Evolutionary conservation across 148 eudicot species (phyloP).

Genomic region (Diospyros kaki): DNA sequence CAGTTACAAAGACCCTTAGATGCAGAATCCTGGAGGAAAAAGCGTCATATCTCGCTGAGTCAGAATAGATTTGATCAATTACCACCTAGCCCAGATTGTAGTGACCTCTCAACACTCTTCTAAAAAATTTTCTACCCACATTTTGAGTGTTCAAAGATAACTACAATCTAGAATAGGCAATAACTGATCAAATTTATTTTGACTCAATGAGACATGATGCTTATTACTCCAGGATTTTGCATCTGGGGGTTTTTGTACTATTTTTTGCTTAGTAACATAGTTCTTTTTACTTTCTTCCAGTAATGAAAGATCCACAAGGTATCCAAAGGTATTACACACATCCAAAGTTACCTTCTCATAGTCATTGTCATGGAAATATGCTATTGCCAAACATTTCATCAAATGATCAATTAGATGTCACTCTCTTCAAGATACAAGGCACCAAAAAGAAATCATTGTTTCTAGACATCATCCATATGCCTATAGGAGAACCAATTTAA

Average conservation of each 20-base stretch:
- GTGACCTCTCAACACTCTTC: constrained; percentile 17
- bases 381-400: constrained; percentile 10
- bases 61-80: constrained; percentile 3
- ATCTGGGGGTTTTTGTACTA: not conserved
- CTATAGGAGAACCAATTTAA: constrained; percentile 10
- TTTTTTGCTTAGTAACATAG: not conserved
- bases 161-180: not conserved
- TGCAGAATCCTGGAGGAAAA: constrained; percentile 8
- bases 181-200: constrained; percentile 2
- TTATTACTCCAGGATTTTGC: constrained; percentile 7
- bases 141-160: constrained; percentile 13
- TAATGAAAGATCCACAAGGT: constrained; percentile 2
- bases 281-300: constrained; percentile 6
- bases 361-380: not conserved
- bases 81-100: constrained; percentile 2
- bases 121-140: too few relatives aligned
- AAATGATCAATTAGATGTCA: constrained; percentile 6
- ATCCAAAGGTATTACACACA: not conserved
- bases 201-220: constrained; percentile 11
- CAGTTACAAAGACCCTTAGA: not conserved
- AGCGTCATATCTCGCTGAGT: constrained; percentile 12
- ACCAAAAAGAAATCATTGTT: constrained; percentile 17
- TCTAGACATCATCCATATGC: constrained; percentile 2
- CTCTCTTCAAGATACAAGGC: constrained; percentile 19
- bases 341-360: not conserved